A percentile compares a stretch with the other conserved stretches of the same genome.
Conservation (phyloP, 495 filamentous ascomycete genomes). For the Endocarpon pusillum region DNA sequence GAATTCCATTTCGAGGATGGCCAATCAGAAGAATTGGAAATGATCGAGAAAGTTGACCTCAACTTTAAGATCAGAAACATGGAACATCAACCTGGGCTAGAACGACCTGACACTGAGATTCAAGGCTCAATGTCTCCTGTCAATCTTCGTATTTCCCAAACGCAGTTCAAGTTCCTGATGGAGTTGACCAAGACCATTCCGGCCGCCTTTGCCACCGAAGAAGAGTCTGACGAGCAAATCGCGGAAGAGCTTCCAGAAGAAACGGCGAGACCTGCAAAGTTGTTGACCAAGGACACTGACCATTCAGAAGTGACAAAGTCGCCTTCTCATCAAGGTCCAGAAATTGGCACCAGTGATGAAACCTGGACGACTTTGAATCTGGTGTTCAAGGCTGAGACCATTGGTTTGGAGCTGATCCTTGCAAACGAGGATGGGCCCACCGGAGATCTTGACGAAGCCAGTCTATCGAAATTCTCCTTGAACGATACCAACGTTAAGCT, state of each 20-base stretch:
- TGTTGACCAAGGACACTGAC: conserved; percentile 13
- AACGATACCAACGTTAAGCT: conserved; percentile 84
- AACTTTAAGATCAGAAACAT: conserved; percentile 80
- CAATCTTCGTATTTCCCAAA: conserved; percentile 76
- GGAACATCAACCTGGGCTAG: conserved; percentile 59
- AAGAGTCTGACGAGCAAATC: conserved; percentile 49
- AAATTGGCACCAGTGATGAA: conserved; percentile 43
- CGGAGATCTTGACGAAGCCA: conserved; percentile 58
- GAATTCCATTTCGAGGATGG: conserved; percentile 65
- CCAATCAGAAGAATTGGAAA: conserved; percentile 68
- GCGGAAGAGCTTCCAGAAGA: conserved; percentile 45
- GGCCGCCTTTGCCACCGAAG: conserved; percentile 63
- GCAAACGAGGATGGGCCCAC: conserved; percentile 58
- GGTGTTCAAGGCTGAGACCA: conserved; percentile 71
- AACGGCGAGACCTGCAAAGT: conserved; percentile 31
- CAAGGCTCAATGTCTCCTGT: conserved; percentile 82
- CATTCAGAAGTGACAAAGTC: conserved; percentile 19
- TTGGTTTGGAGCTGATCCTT: conserved; percentile 76
- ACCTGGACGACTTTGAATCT: conserved; percentile 90
- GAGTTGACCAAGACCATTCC: conserved; percentile 75
- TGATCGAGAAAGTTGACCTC: conserved; percentile 91
- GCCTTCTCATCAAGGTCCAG: conserved; percentile 30
- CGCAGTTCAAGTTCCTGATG: conserved; percentile 74
- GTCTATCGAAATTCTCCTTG: conserved; percentile 81
- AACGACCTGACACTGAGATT: conserved; percentile 82